Evolutionary conservation across 495 filamentous ascomycete species (phyloP), one percentile per base, ranked within the genome.

Genomic region (Neurospora sp.): DNA sequence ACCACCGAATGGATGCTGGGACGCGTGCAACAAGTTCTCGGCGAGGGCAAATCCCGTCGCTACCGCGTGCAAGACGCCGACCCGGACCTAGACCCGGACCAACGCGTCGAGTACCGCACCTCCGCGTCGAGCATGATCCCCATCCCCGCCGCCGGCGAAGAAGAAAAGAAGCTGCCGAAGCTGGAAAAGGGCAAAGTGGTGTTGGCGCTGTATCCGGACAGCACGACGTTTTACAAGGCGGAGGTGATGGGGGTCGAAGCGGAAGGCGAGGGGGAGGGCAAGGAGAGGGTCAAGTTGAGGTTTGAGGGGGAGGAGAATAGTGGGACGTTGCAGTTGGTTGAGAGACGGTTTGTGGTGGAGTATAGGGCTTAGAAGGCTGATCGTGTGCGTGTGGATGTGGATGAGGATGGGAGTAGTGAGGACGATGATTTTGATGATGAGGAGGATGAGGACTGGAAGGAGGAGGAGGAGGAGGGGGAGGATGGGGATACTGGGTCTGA

Each of bases 41-140:
- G 93, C 11, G 93, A 97, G 71, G 95, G 94, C 62, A 91, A 92
- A 74, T 92, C 94, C 77, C 92, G 94, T 76, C 90, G 94, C 74
- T 99, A 98, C 84, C 93, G 95, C 80, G 94, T 99, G 31, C 92
- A 96, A 80, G 96, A 99, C 78, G 90, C 93, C 4, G 95, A 97
- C 79, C 92, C 94, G 1, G 94, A 97, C 75, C 88, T 94, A 69
- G 76, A 75, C 1, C 91, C 89, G 46, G 90, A 88, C 40, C 88
- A 91, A 70, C 88, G 92, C 69, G 88, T 90, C 44, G 89, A 93
- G 72, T 96, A 93, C 78, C 90, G 90, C 44, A 94, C 94, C 1
- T 90, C 89, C 16, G 94, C 94, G 1, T 87, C 87, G 73, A 91
- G 89, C 72, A 89, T 98, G 82, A 94, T 98, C 40, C 89, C 93